Conservation (phyloP, 2,329 filamentous ascomycete species). For the Fusarium sp. region DNA sequence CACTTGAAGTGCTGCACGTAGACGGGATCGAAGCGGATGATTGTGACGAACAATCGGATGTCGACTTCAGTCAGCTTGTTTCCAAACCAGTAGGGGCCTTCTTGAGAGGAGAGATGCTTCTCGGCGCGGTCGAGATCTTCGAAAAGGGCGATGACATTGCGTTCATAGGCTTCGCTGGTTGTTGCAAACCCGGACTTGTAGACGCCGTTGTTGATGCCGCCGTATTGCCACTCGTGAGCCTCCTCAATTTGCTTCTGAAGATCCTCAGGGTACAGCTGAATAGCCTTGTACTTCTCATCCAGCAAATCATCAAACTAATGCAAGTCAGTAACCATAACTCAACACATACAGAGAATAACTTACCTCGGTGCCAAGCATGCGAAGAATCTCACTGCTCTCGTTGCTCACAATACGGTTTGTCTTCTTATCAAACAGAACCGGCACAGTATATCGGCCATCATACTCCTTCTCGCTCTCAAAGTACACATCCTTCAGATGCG, state of each 20-base stretch:
- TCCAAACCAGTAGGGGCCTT: slow-evolving; percentile 80
- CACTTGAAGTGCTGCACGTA: slow-evolving; percentile 92
- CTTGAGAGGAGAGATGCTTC: slow-evolving; percentile 66
- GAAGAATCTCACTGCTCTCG: slow-evolving; percentile 90
- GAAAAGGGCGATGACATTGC: slow-evolving; percentile 77
- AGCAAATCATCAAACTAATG: slow-evolving; percentile 77
- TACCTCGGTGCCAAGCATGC: slow-evolving; percentile 85
- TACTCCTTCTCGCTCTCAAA: slow-evolving; percentile 79
- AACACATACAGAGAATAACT: not conserved
- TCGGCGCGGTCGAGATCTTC: slow-evolving; percentile 81
- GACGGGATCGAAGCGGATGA: slow-evolving; percentile 79
- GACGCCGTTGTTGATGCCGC: slow-evolving; percentile 76
- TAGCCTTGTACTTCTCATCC: slow-evolving; percentile 65
- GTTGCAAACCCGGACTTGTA: slow-evolving; percentile 87
- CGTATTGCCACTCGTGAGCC: slow-evolving; percentile 84
- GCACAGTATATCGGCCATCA: slow-evolving; percentile 85
- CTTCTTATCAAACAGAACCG: slow-evolving; percentile 85
- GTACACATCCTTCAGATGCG: slow-evolving; percentile 82
- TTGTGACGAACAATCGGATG: slow-evolving; percentile 78
- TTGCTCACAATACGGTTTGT: slow-evolving; percentile 85
- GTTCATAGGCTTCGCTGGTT: slow-evolving; percentile 84
- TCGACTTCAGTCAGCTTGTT: slow-evolving; percentile 82
- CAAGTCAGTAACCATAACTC: not conserved
- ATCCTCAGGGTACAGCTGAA: slow-evolving; percentile 75
- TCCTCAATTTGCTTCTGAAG: slow-evolving; percentile 78